Conservation (phyloP, 192 early-diverging fungal genomes). For the Coemansia sp. region DNA sequence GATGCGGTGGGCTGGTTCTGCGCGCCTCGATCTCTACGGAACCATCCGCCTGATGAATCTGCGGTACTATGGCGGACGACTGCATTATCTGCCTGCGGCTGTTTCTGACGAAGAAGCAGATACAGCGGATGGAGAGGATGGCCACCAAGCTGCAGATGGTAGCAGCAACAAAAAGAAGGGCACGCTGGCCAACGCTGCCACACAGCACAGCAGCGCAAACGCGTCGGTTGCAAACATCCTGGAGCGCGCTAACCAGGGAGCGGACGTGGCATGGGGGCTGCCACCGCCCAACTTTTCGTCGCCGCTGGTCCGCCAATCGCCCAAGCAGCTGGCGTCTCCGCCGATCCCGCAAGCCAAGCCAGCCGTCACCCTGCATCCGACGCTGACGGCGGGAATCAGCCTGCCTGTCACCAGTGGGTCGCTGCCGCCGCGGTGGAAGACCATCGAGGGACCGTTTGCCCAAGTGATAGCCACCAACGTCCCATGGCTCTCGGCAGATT, state of each 20-base stretch:
- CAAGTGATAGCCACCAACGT: constrained; percentile 61
- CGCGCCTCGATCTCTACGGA: constrained; percentile 49
- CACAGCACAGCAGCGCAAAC: constrained; percentile 9
- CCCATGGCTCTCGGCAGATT: constrained; percentile 60
- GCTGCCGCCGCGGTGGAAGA: constrained; percentile 55
- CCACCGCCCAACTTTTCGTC: constrained; percentile 48
- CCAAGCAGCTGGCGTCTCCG: constrained; percentile 20
- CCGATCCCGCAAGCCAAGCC: constrained; percentile 34
- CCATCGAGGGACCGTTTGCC: constrained; percentile 55
- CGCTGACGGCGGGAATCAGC: constrained; percentile 46
- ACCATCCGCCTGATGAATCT: constrained; percentile 59
- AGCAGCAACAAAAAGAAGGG: neutral
- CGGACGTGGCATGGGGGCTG: constrained; percentile 46
- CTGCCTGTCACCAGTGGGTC: constrained; percentile 32
- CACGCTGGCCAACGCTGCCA: neutral
- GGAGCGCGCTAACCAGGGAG: constrained; percentile 37
- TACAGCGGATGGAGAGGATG: neutral
- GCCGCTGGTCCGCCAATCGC: constrained; percentile 44
- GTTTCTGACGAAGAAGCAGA: constrained; percentile 10
- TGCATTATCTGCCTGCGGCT: constrained; percentile 58
- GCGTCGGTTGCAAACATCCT: constrained; percentile 28
- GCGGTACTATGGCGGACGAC: constrained; percentile 59
- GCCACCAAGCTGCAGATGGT: neutral
- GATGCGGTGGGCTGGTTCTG: constrained; percentile 55
- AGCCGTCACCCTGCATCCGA: constrained; percentile 43